phyloP scores from a whole-genome alignment of 1,139 yeast genomes.

The Sugiyamaella grinbergsii region DNA sequence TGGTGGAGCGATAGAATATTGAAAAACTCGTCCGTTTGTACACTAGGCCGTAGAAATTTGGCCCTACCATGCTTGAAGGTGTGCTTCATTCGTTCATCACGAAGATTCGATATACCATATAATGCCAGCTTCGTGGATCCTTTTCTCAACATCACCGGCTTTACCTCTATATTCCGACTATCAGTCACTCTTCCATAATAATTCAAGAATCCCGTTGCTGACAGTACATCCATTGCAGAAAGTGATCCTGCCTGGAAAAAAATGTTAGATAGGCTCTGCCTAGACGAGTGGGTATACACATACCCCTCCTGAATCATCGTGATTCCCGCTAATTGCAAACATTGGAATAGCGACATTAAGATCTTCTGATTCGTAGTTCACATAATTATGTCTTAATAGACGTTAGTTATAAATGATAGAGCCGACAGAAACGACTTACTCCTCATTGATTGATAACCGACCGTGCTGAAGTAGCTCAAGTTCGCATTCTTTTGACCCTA shows the following conservation, averaged over 20 bases:
- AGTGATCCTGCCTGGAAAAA: conserved; percentile 46
- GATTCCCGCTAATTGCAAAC: conserved; percentile 94
- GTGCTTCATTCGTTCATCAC: conserved; percentile 85
- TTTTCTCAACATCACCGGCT: conserved; percentile 81
- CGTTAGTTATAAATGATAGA: too few species aligned
- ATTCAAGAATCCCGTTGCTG: conserved; percentile 80
- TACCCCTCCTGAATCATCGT: conserved; percentile 93
- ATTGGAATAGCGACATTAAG: conserved; percentile 88
- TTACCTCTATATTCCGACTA: conserved; percentile 69
- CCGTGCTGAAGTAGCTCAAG: conserved; percentile 84
- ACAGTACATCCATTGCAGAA: conserved; percentile 85
- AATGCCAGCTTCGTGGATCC: conserved; percentile 81
- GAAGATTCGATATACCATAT: conserved; percentile 83
- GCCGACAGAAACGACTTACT: conserved; percentile 36
- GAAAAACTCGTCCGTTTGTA: conserved; percentile 65
- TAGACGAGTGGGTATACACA: conserved; percentile 16
- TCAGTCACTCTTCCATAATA: conserved; percentile 85
- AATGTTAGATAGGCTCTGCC: background rate
- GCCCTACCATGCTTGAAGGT: conserved; percentile 82
- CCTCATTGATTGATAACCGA: conserved; percentile 56
- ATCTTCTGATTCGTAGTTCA: conserved; percentile 90
- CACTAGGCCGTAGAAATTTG: conserved; percentile 70
- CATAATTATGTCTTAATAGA: conserved; percentile 51
- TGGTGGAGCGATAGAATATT: conserved; percentile 91
- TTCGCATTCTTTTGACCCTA: conserved; percentile 89